Evolutionary conservation across 257 asterid genomes (phyloP).

Genomic region (Thymus quinquecostatus): DNA sequence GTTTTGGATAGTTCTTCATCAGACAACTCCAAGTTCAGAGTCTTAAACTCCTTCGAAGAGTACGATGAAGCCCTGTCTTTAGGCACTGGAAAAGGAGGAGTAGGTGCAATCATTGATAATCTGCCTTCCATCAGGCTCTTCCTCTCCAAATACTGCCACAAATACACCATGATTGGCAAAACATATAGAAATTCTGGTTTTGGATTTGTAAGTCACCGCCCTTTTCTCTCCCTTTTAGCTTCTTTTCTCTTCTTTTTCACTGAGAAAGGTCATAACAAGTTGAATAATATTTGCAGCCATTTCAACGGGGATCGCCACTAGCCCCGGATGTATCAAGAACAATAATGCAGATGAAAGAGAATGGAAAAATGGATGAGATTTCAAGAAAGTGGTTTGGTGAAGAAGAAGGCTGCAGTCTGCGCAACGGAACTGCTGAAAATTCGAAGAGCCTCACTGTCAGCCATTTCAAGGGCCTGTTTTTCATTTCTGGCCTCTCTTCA

Average conservation of each 20-base stretch:
- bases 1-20: constrained; percentile 27
- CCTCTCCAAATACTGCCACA: constrained; percentile 44
- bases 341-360: constrained; percentile 1
- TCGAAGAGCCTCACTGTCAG: neutral
- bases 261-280: neutral
- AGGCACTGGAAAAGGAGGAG: constrained; percentile 58
- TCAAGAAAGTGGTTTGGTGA: constrained; percentile 6
- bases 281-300: neutral
- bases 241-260: neutral
- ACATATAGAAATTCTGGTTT: constrained; percentile 49
- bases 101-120: constrained; percentile 57
- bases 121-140: constrained; percentile 51
- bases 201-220: constrained; percentile 48
- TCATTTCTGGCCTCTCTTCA: constrained; percentile 6
- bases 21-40: constrained; percentile 39
- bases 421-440: neutral
- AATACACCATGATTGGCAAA: constrained; percentile 47
- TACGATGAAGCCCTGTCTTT: constrained; percentile 48
- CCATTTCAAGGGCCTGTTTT: neutral
- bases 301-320: neutral
- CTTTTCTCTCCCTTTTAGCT: neutral
- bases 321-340: constrained; percentile 8
- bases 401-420: neutral
- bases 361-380: neutral
- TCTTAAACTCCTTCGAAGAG: constrained; percentile 38